Evolutionary conservation across 1,284 basidiomycete species (phyloP).

Genomic region (Sporisorium iseilematis-ciliati): DNA sequence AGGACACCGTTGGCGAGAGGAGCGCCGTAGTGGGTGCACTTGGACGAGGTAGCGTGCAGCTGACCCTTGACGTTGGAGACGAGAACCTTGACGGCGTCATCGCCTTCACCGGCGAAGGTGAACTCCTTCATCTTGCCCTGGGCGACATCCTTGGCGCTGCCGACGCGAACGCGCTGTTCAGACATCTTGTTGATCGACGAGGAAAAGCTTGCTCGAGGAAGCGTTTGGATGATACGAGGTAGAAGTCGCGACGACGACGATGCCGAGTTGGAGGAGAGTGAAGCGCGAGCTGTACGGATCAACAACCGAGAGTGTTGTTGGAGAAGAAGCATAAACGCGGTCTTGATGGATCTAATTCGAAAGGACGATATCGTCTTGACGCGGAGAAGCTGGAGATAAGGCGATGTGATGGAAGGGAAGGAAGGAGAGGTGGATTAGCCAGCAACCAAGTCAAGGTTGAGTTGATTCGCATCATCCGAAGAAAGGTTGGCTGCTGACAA

Average conservation of each 20-base stretch:
- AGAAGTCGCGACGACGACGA: background rate
- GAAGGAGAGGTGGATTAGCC: background rate
- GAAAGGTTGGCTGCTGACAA: background rate
- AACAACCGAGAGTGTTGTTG: constrained; percentile 37
- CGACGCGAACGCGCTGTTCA: constrained; percentile 47
- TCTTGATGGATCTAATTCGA: background rate
- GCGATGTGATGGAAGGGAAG: background rate
- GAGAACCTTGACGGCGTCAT: constrained; percentile 73
- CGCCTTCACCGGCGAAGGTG: constrained; percentile 79
- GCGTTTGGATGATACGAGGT: background rate
- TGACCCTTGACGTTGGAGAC: constrained; percentile 81
- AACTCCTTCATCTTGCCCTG: constrained; percentile 76
- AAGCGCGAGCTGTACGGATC: constrained; percentile 25
- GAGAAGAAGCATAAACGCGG: constrained; percentile 38
- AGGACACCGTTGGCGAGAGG: constrained; percentile 84
- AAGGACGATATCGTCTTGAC: constrained; percentile 20
- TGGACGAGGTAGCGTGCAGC: constrained; percentile 80
- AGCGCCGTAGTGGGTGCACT: constrained; percentile 90
- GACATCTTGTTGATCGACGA: constrained; percentile 37
- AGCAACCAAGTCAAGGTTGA: background rate
- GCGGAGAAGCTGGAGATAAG: background rate
- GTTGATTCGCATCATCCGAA: no score
- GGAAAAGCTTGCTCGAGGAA: constrained; percentile 12
- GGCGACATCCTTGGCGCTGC: constrained; percentile 43
- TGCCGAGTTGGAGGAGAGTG: background rate